These are phyloP conservation scores for Hyaloscypha bicolor DNA, from an alignment of 495 filamentous ascomycete genomes.

Conservation along the genomic window DNA sequence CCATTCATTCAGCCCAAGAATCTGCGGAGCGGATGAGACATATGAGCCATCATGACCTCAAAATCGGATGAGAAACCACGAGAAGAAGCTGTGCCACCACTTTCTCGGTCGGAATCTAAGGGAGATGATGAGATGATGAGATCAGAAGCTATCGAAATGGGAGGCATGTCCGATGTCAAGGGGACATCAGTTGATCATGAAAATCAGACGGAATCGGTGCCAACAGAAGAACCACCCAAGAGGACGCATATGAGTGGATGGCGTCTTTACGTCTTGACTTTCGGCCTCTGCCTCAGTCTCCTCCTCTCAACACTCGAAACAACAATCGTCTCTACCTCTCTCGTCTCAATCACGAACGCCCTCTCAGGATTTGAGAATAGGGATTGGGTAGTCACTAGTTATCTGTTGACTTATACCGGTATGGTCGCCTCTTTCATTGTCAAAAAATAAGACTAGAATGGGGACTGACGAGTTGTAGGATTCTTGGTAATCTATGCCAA, in stretches of 20 bases:
- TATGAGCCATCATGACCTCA: too few species aligned
- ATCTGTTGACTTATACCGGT: conserved; percentile 60
- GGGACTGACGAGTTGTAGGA: conserved; percentile 14
- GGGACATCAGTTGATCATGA: too few species aligned
- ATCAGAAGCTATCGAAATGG: too few species aligned
- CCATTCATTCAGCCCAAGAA: too few species aligned
- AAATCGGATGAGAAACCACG: too few species aligned
- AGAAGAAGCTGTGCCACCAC: too few species aligned
- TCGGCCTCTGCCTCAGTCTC: conserved; percentile 27
- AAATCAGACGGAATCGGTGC: too few species aligned
- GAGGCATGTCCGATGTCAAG: too few species aligned
- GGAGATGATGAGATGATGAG: too few species aligned
- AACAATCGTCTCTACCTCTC: conserved; percentile 26
- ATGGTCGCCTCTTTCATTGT: conserved; percentile 26
- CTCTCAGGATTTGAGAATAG: conserved; percentile 49
- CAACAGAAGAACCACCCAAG: too few species aligned
- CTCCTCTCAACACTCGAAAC: conserved; percentile 31
- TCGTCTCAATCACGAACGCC: conserved; percentile 42
- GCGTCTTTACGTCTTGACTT: conserved; percentile 42
- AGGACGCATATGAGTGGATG: conserved; percentile 47
- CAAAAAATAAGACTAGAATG: neutral
- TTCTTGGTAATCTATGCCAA: conserved; percentile 47
- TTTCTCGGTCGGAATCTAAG: too few species aligned
- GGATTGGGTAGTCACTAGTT: conserved; percentile 58
- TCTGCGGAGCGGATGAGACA: too few species aligned